phyloP scores from a whole-genome alignment of 148 eudicot species.

The Rhododendron ferrugineum region DNA sequence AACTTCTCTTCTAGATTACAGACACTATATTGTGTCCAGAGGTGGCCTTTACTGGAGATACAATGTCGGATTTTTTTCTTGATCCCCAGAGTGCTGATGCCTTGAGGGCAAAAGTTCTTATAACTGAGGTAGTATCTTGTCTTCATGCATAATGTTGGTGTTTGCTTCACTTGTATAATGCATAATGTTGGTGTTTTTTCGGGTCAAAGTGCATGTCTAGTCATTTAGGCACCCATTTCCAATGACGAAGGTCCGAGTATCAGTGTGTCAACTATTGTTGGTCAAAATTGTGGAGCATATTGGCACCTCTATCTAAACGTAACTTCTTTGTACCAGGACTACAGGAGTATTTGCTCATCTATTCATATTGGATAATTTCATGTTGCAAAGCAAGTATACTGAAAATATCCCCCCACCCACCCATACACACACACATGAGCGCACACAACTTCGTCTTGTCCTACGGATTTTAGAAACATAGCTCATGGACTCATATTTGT shows the following conservation, averaged over 20 bases:
- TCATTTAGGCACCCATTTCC: neutral
- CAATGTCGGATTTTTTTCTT: constrained; percentile 75
- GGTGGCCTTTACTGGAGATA: constrained; percentile 96
- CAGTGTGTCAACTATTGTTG: neutral
- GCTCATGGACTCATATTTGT: neutral
- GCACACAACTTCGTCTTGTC: neutral
- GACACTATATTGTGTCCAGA: constrained; percentile 84
- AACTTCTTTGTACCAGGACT: neutral
- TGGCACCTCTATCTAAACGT: neutral
- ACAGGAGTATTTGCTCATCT: neutral
- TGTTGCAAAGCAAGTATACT: neutral
- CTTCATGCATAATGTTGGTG: neutral
- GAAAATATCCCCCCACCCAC: neutral
- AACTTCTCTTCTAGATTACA: constrained; percentile 53
- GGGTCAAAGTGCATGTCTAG: neutral
- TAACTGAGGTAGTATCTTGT: constrained; percentile 62
- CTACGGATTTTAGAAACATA: neutral
- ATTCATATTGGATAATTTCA: neutral
- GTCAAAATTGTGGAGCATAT: neutral
- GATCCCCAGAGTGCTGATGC: constrained; percentile 94
- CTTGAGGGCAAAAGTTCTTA: constrained; percentile 80
- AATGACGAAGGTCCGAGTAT: neutral
- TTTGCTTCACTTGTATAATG: constrained; percentile 1
- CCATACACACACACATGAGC: neutral
- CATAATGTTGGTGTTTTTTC: neutral